Evolutionary conservation across 176 grass and related monocot genomes (phyloP).

Genomic region (Guadua angustifolia): DNA sequence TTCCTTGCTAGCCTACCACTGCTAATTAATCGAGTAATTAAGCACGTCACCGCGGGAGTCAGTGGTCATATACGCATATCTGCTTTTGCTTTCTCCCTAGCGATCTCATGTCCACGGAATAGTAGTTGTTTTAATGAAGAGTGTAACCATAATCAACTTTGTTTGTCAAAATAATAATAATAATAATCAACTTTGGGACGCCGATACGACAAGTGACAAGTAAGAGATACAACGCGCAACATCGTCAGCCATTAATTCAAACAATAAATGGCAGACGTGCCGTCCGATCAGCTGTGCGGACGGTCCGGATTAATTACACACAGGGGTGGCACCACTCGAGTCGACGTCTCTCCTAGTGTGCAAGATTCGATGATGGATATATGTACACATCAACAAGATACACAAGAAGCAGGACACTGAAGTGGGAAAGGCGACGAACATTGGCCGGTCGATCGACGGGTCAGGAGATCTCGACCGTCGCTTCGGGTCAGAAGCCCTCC

Average conservation of each 20-base stretch:
- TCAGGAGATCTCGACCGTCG: constrained; percentile 37
- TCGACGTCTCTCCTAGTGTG: too few species aligned
- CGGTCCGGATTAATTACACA: neutral
- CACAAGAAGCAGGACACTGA: neutral
- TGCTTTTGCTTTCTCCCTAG: too few species aligned
- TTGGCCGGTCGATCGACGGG: neutral
- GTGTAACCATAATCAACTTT: neutral
- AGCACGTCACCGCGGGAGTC: neutral
- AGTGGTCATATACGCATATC: neutral
- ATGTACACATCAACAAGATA: neutral
- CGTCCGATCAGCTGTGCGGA: neutral
- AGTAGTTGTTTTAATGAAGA: neutral
- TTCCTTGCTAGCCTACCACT: neutral
- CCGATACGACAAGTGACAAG: neutral
- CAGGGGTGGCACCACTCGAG: neutral
- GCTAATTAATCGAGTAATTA: neutral
- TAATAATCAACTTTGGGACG: neutral
- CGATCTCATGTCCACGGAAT: too few species aligned
- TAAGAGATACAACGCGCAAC: neutral
- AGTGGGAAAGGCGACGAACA: neutral
- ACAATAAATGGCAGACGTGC: neutral
- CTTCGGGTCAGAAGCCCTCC: constrained; percentile 49
- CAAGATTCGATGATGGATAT: neutral
- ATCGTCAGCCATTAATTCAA: neutral
- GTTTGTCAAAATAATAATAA: too few species aligned